Evolutionary conservation across 805 yeast species (phyloP).

Genomic region (Candida pseudofarinosa): DNA sequence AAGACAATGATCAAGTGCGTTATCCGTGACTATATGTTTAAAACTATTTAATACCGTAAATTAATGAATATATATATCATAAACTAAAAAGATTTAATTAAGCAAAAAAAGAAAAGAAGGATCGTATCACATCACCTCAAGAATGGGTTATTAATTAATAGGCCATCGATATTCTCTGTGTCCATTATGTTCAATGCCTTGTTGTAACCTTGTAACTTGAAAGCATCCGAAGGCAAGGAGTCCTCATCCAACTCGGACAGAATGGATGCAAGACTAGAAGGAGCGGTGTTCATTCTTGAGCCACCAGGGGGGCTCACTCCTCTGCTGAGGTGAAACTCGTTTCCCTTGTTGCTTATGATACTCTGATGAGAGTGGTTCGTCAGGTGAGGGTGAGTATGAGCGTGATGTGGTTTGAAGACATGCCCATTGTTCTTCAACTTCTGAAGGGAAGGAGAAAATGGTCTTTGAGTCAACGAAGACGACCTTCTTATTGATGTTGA

Average conservation of each 20-base stretch:
- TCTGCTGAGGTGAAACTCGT: conserved; percentile 5
- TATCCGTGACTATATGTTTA: no score
- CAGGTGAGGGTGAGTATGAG: conserved; percentile 3
- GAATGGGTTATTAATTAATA: conserved; percentile 11
- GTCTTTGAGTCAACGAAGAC: conserved; percentile 7
- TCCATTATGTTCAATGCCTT: conserved; percentile 11
- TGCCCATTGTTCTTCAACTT: conserved; percentile 16
- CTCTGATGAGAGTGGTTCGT: neutral
- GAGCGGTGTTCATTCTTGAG: neutral
- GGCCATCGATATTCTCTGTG: conserved; percentile 9
- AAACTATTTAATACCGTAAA: no score
- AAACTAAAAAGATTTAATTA: neutral
- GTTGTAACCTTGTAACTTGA: conserved; percentile 3
- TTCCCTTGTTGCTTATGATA: conserved; percentile 6
- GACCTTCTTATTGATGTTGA: conserved; percentile 6
- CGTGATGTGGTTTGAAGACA: conserved; percentile 16
- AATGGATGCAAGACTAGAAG: conserved; percentile 5
- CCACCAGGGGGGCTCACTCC: conserved; percentile 2
- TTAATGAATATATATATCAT: neutral
- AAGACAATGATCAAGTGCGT: no score
- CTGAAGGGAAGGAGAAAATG: conserved; percentile 10
- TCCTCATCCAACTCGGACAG: conserved; percentile 1
- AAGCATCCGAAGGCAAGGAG: conserved; percentile 12
- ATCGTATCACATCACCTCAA: neutral
- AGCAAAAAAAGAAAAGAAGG: neutral